These are phyloP conservation scores for Mallotus repandus DNA, from an alignment of 441 rosid genomes.

Conservation along the genomic window DNA sequence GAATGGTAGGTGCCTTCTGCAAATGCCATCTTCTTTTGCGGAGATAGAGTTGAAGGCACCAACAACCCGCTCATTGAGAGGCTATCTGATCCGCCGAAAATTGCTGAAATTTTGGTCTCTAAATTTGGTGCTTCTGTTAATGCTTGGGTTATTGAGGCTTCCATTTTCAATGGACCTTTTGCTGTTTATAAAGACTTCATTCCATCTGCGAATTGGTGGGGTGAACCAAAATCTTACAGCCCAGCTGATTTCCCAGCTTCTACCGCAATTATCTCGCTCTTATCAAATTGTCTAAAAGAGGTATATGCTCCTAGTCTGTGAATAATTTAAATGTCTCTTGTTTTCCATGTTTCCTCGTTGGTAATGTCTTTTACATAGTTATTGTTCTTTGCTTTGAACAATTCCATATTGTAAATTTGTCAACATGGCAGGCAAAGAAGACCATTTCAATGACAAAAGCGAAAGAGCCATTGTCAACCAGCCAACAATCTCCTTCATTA, in stretches of 20 bases:
- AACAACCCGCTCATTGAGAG: constrained; percentile 67
- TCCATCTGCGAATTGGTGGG: constrained; percentile 51
- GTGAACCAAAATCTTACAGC: constrained; percentile 63
- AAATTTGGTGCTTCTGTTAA: constrained; percentile 60
- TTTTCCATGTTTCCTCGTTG: neutral
- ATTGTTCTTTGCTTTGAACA: neutral
- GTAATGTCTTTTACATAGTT: neutral
- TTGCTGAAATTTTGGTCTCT: constrained; percentile 69
- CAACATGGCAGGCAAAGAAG: constrained; percentile 42
- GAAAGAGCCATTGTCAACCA: constrained; percentile 15
- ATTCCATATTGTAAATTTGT: neutral
- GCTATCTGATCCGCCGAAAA: constrained; percentile 52
- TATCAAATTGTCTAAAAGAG: constrained; percentile 57
- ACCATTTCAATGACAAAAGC: constrained; percentile 29
- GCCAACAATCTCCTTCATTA: constrained; percentile 16
- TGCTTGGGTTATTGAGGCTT: constrained; percentile 74
- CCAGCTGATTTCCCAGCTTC: constrained; percentile 68
- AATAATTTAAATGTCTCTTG: neutral
- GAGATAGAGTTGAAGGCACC: constrained; percentile 68
- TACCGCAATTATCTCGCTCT: constrained; percentile 52
- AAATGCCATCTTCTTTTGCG: constrained; percentile 68
- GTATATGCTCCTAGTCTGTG: constrained; percentile 20
- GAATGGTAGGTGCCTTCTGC: constrained; percentile 59
- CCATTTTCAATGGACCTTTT: constrained; percentile 65
- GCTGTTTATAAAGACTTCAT: constrained; percentile 72